A percentile compares a stretch with the other conserved stretches of the same genome.
These are phyloP conservation scores for Paramecium sexaurelia DNA, from an alignment of 73 alveolate species.

Conservation along the genomic window DNA sequence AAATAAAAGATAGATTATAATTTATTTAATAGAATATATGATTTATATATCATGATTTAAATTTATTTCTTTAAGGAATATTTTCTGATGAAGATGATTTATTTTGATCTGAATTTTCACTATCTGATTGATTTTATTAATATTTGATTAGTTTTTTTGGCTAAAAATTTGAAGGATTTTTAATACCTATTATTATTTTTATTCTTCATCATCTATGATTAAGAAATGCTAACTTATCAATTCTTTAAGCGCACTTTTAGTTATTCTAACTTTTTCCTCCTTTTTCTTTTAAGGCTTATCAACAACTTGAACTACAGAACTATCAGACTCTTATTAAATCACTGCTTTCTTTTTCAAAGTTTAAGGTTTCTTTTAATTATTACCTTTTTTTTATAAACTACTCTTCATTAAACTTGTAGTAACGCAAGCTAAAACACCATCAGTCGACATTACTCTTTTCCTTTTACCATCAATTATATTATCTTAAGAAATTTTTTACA, in stretches of 20 bases:
- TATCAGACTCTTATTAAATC: not conserved
- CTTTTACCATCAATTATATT: constrained; percentile 47
- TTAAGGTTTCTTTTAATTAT: not conserved
- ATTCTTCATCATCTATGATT: constrained; percentile 39
- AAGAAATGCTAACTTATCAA: constrained; percentile 26
- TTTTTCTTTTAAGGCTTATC: not conserved
- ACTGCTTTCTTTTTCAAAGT: not conserved
- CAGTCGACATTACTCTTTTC: constrained; percentile 50
- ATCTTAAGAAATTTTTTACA: not conserved
- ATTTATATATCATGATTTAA: not conserved
- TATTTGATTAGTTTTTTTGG: not conserved
- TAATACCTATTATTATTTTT: not conserved
- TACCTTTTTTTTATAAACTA: not conserved
- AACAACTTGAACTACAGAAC: not conserved
- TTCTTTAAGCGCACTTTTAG: constrained; percentile 35
- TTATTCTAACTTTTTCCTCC: constrained; percentile 37
- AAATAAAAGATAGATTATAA: not conserved
- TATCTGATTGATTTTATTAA: not conserved
- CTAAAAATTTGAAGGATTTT: not conserved
- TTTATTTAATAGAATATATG: not conserved
- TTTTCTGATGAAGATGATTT: not conserved
- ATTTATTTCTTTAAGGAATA: not conserved
- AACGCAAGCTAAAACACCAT: constrained; percentile 30
- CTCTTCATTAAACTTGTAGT: not conserved
- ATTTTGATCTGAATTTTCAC: not conserved